Evolutionary conservation across 2,329 filamentous ascomycete genomes (phyloP).

Genomic region (Hansfordia pulvinata): DNA sequence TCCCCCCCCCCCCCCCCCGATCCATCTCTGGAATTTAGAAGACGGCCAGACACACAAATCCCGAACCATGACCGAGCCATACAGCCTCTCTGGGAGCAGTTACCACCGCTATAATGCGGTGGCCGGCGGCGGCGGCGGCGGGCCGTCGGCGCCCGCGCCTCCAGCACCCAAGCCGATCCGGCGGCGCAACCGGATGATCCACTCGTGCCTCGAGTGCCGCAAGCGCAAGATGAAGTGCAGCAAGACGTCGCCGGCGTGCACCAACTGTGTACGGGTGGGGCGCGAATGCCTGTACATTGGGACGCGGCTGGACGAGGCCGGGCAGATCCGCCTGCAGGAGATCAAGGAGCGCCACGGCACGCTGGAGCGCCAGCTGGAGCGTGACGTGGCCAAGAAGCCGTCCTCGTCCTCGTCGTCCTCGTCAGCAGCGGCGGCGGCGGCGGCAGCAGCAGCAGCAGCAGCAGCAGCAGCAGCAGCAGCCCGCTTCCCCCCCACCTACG

Average conservation of each 20-base stretch:
- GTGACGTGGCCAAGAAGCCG: slow-evolving; percentile 43
- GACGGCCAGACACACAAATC: slow-evolving; percentile 3
- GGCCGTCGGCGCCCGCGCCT: slow-evolving; percentile 8
- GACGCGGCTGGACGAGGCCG: slow-evolving; percentile 53
- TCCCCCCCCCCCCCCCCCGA: no score
- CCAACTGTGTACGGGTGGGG: slow-evolving; percentile 44
- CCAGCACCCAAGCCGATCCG: slow-evolving; percentile 32
- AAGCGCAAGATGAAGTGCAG: slow-evolving; percentile 70
- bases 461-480: no score
- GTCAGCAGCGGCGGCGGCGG: no score
- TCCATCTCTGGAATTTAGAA: no score
- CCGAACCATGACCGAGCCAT: slow-evolving; percentile 9
- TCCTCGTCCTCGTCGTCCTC: slow-evolving; percentile 7
- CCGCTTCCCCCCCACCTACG: no score
- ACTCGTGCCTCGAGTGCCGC: slow-evolving; percentile 57
- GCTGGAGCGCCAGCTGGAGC: slow-evolving; percentile 55
- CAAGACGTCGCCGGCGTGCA: slow-evolving; percentile 53
- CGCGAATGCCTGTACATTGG: slow-evolving; percentile 51
- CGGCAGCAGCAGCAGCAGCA: slow-evolving; percentile 9
- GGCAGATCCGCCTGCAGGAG: slow-evolving; percentile 57
- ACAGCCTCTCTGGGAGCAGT: no score
- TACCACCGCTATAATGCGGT: no score
- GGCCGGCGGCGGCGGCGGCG: slow-evolving; percentile 9
- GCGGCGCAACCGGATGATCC: slow-evolving; percentile 52
- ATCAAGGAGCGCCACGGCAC: slow-evolving; percentile 70